Evolutionary conservation across 164 flowering plant genomes (phyloP).

Genomic region (Liriodendron chinense): DNA sequence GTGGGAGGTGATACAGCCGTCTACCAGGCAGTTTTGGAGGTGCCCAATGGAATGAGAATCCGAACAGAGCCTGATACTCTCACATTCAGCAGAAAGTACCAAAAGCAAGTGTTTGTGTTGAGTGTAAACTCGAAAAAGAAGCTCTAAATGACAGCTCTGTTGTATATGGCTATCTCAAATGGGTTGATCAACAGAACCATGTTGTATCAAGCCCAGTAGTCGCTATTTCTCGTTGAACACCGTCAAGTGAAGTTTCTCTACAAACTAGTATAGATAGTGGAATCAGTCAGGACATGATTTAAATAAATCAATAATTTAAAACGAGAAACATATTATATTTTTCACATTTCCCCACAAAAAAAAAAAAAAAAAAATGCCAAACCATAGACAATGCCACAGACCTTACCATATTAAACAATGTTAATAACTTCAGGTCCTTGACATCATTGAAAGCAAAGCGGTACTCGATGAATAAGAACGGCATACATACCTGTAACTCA

Average conservation of each 20-base stretch:
- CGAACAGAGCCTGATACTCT: constrained; percentile 17
- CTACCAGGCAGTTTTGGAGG: constrained; percentile 18
- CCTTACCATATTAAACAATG: background rate
- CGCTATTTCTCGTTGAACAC: constrained; percentile 3
- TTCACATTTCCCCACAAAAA: background rate
- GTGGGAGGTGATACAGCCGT: constrained; percentile 13
- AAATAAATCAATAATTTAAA: background rate
- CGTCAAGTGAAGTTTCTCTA: background rate
- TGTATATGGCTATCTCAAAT: constrained; percentile 23
- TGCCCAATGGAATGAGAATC: constrained; percentile 29
- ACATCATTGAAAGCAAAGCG: background rate
- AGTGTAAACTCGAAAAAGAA: constrained; percentile 17
- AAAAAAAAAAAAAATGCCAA: background rate
- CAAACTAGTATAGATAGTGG: background rate
- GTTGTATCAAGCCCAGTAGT: constrained; percentile 30
- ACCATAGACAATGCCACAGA: background rate
- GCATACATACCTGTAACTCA: constrained; percentile 1
- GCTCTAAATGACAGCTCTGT: constrained; percentile 1
- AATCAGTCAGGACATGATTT: background rate
- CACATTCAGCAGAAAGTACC: constrained; percentile 5
- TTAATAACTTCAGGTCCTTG: background rate
- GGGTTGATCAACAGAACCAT: constrained; percentile 26
- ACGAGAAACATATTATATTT: background rate
- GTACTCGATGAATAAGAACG: background rate
- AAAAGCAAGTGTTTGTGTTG: constrained; percentile 4